phyloP scores from a whole-genome alignment of 768 basidiomycete genomes.

The Russula foetens region DNA sequence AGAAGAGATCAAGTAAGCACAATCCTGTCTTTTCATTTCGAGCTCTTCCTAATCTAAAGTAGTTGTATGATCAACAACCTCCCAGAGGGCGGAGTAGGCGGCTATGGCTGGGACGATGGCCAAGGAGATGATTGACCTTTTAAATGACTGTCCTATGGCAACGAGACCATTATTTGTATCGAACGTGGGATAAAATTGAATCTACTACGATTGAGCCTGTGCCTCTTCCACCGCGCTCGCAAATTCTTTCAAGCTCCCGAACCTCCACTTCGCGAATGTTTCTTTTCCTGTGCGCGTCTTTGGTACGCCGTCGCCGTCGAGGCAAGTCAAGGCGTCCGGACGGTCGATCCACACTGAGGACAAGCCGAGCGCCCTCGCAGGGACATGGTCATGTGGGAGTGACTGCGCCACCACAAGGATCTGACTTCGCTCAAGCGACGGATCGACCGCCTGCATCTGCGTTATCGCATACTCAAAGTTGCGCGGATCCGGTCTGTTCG shows the following conservation, averaged over 20 bases:
- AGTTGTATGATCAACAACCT: constrained; percentile 66
- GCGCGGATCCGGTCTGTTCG: constrained; percentile 24
- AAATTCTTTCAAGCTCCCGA: constrained; percentile 52
- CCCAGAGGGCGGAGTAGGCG: constrained; percentile 68
- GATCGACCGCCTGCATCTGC: constrained; percentile 25
- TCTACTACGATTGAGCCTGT: background rate
- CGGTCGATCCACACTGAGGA: constrained; percentile 60
- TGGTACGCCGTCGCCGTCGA: constrained; percentile 34
- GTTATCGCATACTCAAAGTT: constrained; percentile 46
- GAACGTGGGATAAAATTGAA: background rate
- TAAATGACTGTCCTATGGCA: background rate
- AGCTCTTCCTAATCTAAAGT: constrained; percentile 7
- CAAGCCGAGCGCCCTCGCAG: constrained; percentile 50
- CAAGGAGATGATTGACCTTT: constrained; percentile 66
- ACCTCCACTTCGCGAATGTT: constrained; percentile 26
- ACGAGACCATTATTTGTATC: background rate
- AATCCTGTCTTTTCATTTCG: background rate
- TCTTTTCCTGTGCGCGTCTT: constrained; percentile 23
- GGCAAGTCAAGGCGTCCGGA: constrained; percentile 19
- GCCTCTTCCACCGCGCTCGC: constrained; percentile 47
- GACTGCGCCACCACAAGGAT: constrained; percentile 65
- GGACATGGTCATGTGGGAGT: constrained; percentile 55
- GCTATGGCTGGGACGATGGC: constrained; percentile 67
- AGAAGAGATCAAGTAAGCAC: constrained; percentile 71
- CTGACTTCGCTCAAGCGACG: constrained; percentile 32